Percentiles rank a stretch among this genome's conserved stretches.
Evolutionary conservation across 2,329 filamentous ascomycete species (phyloP).

Genomic region (Aureobasidium sp.): DNA sequence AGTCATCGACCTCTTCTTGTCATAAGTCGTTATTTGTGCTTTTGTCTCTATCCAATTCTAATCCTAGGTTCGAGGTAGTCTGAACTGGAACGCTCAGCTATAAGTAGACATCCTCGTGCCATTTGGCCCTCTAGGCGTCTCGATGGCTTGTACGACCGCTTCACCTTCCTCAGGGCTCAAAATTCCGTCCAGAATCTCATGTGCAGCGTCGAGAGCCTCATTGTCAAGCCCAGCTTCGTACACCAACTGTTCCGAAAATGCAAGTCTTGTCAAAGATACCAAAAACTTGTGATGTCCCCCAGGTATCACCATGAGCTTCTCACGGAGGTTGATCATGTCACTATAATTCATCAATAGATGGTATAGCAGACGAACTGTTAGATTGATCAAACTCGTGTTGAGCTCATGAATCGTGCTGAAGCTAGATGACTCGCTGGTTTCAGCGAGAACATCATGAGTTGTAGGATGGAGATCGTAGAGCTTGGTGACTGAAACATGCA

Average conservation of each 20-base stretch:
- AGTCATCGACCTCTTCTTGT: neutral
- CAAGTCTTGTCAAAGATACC: slow-evolving; percentile 71
- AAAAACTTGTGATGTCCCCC: slow-evolving; percentile 76
- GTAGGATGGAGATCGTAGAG: slow-evolving; percentile 41
- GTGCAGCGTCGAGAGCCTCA: slow-evolving; percentile 71
- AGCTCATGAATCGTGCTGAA: slow-evolving; percentile 27
- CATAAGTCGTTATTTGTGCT: neutral
- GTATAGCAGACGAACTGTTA: slow-evolving; percentile 52
- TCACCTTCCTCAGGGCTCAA: slow-evolving; percentile 74
- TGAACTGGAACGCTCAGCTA: neutral
- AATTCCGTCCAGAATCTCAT: slow-evolving; percentile 69
- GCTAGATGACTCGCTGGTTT: slow-evolving; percentile 12
- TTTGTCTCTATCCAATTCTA: neutral
- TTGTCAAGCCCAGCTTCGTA: slow-evolving; percentile 69
- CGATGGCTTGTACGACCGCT: slow-evolving; percentile 42
- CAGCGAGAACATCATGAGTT: slow-evolving; percentile 19
- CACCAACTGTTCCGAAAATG: slow-evolving; percentile 71
- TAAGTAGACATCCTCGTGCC: neutral
- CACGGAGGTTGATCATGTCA: slow-evolving; percentile 53
- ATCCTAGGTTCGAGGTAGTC: no score
- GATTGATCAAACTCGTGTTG: slow-evolving; percentile 46
- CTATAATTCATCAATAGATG: slow-evolving; percentile 48
- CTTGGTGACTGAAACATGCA: slow-evolving; percentile 61
- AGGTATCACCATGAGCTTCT: slow-evolving; percentile 59
- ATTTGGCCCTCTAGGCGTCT: slow-evolving; percentile 24